phyloP scores from a whole-genome alignment of 108 stramenopile genomes.

The Cyclotella baltica region DNA sequence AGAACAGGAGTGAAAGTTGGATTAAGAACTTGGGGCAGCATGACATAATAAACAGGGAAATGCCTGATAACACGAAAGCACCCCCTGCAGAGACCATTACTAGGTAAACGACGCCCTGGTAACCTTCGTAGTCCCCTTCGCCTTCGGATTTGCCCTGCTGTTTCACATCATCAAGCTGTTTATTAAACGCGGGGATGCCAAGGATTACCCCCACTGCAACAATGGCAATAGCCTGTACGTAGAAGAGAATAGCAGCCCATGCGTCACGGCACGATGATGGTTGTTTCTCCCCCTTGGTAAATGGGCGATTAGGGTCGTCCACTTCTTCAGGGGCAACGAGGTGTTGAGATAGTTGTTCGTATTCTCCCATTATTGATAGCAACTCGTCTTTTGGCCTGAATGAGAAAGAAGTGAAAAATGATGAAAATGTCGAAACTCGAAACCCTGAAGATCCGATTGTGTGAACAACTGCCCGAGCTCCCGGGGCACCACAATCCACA shows the following conservation, averaged over 20 bases:
- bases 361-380: constrained; percentile 12
- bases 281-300: constrained; percentile 45
- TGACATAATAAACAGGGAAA: constrained; percentile 74
- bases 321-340: not conserved
- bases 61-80: constrained; percentile 48
- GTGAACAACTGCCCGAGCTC: too few relatives aligned
- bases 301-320: not conserved
- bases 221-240: constrained; percentile 62
- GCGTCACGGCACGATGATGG: constrained; percentile 53
- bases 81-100: constrained; percentile 36
- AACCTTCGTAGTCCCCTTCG: constrained; percentile 19
- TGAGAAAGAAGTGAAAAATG: too few relatives aligned
- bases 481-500: too few relatives aligned
- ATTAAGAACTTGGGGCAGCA: constrained; percentile 63
- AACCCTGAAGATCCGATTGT: too few relatives aligned
- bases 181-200: constrained; percentile 32
- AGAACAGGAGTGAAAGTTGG: constrained; percentile 67
- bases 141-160: not conserved
- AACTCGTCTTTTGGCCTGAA: too few relatives aligned
- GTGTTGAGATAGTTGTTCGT: not conserved
- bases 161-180: constrained; percentile 1
- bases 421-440: too few relatives aligned
- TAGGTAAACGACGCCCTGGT: constrained; percentile 37
- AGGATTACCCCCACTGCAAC: constrained; percentile 26
- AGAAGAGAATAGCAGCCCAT: constrained; percentile 65